Conservation (phyloP, 169 alveolate genomes). For the Babesia bigemina region DNA sequence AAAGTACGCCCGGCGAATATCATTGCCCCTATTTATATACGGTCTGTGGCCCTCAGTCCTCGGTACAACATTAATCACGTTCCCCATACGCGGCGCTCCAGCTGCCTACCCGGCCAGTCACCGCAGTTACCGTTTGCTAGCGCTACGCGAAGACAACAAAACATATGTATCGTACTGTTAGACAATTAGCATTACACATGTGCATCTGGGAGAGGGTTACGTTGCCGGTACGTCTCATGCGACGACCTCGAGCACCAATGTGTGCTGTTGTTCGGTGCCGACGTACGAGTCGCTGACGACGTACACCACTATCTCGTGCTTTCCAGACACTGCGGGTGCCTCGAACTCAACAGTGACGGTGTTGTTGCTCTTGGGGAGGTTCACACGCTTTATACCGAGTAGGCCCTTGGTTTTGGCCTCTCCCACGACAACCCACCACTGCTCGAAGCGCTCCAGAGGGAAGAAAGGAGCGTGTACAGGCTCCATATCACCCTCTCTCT, state of each 20-base stretch:
- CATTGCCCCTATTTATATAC: background rate
- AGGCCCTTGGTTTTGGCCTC: conserved; percentile 86
- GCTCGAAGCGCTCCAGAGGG: conserved; percentile 96
- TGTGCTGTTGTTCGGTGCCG: conserved; percentile 80
- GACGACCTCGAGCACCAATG: conserved; percentile 35
- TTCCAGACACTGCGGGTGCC: conserved; percentile 81
- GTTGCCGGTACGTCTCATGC: too few species aligned
- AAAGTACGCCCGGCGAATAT: conserved; percentile 3
- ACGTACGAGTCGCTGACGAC: conserved; percentile 83
- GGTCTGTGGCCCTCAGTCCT: background rate
- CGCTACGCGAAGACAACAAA: too few species aligned
- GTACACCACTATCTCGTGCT: conserved; percentile 76
- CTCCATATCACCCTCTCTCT: conserved; percentile 74
- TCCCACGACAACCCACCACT: conserved; percentile 99
- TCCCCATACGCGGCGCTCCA: background rate
- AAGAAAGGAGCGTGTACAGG: conserved; percentile 91
- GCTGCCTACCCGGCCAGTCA: background rate
- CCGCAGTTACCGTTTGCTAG: too few species aligned
- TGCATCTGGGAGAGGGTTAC: too few species aligned
- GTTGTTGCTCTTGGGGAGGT: conserved; percentile 63
- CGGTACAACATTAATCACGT: too few species aligned
- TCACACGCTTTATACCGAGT: conserved; percentile 86
- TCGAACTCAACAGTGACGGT: conserved; percentile 80
- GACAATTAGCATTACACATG: too few species aligned
- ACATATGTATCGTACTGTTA: too few species aligned